phyloP scores from a whole-genome alignment of 345 rosid genomes.

The Linum usitatissimum region DNA sequence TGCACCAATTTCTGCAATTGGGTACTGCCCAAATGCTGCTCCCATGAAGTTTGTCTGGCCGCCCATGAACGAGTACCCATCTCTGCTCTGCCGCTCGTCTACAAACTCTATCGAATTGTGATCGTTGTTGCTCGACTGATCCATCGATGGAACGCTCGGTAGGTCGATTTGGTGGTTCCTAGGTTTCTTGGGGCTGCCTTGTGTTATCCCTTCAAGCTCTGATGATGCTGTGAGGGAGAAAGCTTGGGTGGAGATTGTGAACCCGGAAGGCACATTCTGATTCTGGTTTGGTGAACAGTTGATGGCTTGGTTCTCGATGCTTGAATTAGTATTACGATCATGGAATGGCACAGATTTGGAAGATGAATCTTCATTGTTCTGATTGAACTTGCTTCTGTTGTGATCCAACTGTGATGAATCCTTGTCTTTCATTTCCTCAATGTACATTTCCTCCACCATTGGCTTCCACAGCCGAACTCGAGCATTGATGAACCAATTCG shows the following conservation, averaged over 20 bases:
- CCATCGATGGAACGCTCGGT: slow-evolving; percentile 23
- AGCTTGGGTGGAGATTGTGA: slow-evolving; percentile 49
- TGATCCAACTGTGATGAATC: slow-evolving; percentile 44
- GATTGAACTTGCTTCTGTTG: slow-evolving; percentile 48
- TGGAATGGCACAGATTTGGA: slow-evolving; percentile 40
- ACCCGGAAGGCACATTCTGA: slow-evolving; percentile 26
- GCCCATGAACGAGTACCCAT: slow-evolving; percentile 69
- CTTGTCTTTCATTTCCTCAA: slow-evolving; percentile 75
- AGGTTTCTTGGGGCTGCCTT: slow-evolving; percentile 66
- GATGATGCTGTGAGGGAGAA: slow-evolving; percentile 48
- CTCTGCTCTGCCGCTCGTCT: slow-evolving; percentile 48
- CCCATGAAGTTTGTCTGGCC: slow-evolving; percentile 59
- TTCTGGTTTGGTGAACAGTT: slow-evolving; percentile 28
- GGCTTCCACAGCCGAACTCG: slow-evolving; percentile 99
- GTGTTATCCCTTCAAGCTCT: slow-evolving; percentile 71
- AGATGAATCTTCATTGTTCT: slow-evolving; percentile 47
- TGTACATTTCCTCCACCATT: slow-evolving; percentile 97
- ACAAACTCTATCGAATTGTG: slow-evolving; percentile 40
- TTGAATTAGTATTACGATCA: slow-evolving; percentile 40
- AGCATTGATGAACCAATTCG: slow-evolving; percentile 98
- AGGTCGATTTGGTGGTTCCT: slow-evolving; percentile 33
- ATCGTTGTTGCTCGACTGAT: slow-evolving; percentile 34
- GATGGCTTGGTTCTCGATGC: slow-evolving; percentile 20
- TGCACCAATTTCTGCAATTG: slow-evolving; percentile 59
- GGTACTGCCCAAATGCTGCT: slow-evolving; percentile 82